A percentile compares a stretch with the other conserved stretches of the same genome.
phyloP scores from a whole-genome alignment of 495 filamentous ascomycete genomes.

The Penicillium bialowiezense region DNA sequence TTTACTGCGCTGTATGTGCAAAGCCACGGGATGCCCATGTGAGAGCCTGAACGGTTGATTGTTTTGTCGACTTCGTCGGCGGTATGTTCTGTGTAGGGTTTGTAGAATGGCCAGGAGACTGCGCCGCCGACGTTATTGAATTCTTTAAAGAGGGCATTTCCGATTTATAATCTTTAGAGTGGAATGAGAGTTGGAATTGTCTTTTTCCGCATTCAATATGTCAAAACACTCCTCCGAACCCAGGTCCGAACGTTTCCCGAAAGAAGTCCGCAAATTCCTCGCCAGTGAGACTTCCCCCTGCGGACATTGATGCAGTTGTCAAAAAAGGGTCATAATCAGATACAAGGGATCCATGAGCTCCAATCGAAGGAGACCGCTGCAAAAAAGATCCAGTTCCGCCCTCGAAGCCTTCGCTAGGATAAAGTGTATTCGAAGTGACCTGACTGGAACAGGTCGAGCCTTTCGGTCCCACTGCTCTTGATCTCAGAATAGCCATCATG shows the following conservation, averaged over 20 bases:
- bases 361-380: background rate
- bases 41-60: no score
- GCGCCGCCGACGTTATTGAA: background rate
- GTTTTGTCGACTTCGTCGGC: no score
- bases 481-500: conserved; percentile 19
- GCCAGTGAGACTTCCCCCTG: conserved; percentile 7
- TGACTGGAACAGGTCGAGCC: background rate
- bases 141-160: background rate
- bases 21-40: no score
- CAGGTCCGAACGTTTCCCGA: conserved; percentile 22
- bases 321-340: conserved; percentile 18
- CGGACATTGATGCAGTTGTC: conserved; percentile 6
- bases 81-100: no score
- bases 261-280: conserved; percentile 24
- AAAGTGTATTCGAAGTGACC: background rate
- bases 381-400: background rate
- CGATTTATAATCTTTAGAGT: no score
- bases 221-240: conserved; percentile 19
- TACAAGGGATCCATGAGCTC: background rate
- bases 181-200: no score
- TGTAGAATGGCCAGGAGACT: no score
- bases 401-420: background rate
- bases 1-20: no score
- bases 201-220: no score
- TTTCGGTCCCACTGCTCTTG: conserved; percentile 3